Conservation (phyloP, 1,284 basidiomycete species). For the Termitomyces sp. region DNA sequence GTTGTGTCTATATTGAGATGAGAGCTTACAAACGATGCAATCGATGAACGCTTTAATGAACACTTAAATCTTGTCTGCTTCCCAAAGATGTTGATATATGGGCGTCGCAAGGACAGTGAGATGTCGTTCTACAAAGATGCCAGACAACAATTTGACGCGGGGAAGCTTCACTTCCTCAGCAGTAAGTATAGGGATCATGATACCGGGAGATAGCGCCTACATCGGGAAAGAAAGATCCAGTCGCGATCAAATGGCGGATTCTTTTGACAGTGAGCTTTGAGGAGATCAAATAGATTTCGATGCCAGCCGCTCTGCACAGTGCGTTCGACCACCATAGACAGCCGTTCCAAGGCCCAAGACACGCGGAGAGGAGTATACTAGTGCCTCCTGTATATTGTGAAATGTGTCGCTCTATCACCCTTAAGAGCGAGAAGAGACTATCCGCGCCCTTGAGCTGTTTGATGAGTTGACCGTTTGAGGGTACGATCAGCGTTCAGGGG, state of each 20-base stretch:
- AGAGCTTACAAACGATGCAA: slow-evolving; percentile 5
- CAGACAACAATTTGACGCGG: neutral
- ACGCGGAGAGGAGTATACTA: neutral
- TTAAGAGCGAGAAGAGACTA: neutral
- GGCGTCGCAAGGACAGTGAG: slow-evolving; percentile 1
- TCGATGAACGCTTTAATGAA: slow-evolving; percentile 17
- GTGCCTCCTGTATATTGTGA: neutral
- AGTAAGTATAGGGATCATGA: neutral
- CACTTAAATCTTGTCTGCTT: slow-evolving; percentile 16
- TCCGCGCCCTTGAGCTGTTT: neutral
- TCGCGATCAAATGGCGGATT: neutral
- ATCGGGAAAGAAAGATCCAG: neutral
- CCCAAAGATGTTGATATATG: slow-evolving; percentile 16
- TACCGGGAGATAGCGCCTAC: slow-evolving; percentile 3
- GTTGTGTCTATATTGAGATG: too few species aligned
- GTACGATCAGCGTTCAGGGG: neutral
- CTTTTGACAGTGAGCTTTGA: neutral
- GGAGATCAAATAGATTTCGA: slow-evolving; percentile 3
- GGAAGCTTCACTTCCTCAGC: slow-evolving; percentile 3
- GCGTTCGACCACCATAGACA: slow-evolving; percentile 2
- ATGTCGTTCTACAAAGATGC: slow-evolving; percentile 1
- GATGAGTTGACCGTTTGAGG: neutral
- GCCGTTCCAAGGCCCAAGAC: slow-evolving; percentile 3
- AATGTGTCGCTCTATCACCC: neutral
- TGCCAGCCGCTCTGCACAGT: neutral